phyloP scores from a whole-genome alignment of 306 rosid species.

The Amphicarpaea edgeworthii region DNA sequence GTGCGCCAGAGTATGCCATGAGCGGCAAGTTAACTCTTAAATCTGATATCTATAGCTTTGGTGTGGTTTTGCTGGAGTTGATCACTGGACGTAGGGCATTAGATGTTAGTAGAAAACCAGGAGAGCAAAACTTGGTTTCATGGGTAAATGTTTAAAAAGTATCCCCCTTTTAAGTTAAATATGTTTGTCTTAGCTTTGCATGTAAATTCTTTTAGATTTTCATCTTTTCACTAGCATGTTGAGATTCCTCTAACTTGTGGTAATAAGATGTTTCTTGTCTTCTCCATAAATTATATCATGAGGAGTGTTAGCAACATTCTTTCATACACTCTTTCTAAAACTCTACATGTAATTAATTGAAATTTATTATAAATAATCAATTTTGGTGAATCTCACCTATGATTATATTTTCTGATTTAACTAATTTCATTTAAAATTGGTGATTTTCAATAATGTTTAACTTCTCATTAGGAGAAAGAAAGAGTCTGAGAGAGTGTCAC shows the following conservation, averaged over 20 bases:
- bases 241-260: no score
- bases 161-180: constrained; percentile 6
- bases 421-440: no score
- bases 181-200: constrained; percentile 37
- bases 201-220: constrained; percentile 14
- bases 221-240: neutral
- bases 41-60: constrained; percentile 96
- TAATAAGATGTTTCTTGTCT: constrained; percentile 21
- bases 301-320: no score
- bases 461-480: no score
- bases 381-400: no score
- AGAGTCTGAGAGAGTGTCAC: no score
- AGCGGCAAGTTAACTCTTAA: constrained; percentile 94
- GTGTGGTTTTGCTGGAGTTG: constrained; percentile 94
- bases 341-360: no score
- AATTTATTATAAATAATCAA: no score
- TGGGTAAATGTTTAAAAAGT: constrained; percentile 66
- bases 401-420: no score
- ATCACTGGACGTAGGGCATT: constrained; percentile 91
- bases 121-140: constrained; percentile 88
- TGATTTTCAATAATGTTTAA: no score
- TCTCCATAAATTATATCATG: no score
- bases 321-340: no score
- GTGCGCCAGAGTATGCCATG: constrained; percentile 99
- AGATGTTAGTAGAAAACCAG: constrained; percentile 63